Percentiles rank a stretch among this genome's conserved stretches.
phyloP scores from a whole-genome alignment of 176 grass and related monocot genomes.

The Alloteropsis semialata region DNA sequence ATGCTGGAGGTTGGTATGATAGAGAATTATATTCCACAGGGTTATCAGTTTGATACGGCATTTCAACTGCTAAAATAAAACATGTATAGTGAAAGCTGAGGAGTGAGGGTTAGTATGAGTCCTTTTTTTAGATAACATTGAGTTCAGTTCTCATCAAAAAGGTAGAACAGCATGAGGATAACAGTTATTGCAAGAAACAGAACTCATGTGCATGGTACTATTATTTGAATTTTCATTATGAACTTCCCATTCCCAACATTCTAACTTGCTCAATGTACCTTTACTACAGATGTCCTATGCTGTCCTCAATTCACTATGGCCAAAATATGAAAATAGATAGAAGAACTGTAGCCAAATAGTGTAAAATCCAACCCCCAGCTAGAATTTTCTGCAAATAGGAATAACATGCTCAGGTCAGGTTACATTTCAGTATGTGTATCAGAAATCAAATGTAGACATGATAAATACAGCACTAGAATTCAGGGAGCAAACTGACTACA shows the following conservation, averaged over 20 bases:
- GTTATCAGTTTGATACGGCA: neutral
- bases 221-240: slow-evolving; percentile 35
- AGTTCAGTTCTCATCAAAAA: neutral
- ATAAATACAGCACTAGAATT: slow-evolving; percentile 1
- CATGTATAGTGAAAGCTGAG: neutral
- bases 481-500: neutral
- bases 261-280: slow-evolving; percentile 32
- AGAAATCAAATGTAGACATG: slow-evolving; percentile 13
- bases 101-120: neutral
- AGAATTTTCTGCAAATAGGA: slow-evolving; percentile 51
- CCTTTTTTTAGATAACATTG: neutral
- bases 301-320: slow-evolving; percentile 24
- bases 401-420: slow-evolving; percentile 34
- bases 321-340: slow-evolving; percentile 46
- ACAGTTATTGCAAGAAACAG: neutral
- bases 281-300: slow-evolving; percentile 33
- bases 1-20: neutral
- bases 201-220: neutral
- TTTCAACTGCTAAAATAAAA: slow-evolving; percentile 18
- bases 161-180: neutral
- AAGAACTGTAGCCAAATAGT: slow-evolving; percentile 47
- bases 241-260: slow-evolving; percentile 31
- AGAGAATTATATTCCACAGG: slow-evolving; percentile 3
- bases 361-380: slow-evolving; percentile 40
- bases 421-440: neutral